These are phyloP conservation scores for Coemansia sp. DNA, from an alignment of 192 early-diverging fungal species.

Conservation along the genomic window DNA sequence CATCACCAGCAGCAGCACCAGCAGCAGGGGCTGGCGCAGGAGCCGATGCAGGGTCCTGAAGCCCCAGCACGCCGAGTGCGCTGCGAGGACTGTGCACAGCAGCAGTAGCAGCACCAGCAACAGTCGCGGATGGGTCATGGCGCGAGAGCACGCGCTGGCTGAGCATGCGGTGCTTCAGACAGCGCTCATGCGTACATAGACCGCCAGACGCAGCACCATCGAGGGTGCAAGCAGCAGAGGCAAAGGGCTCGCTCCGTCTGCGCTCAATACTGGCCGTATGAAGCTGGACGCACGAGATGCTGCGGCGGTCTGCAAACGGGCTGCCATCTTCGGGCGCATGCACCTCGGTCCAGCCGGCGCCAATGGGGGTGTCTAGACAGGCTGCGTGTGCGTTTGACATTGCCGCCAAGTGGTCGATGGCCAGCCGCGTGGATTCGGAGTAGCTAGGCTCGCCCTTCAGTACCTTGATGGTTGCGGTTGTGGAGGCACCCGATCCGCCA, in stretches of 20 bases:
- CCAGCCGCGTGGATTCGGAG: slow-evolving; percentile 39
- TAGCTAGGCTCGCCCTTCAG: slow-evolving; percentile 31
- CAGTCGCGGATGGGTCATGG: no score
- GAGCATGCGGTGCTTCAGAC: slow-evolving; percentile 31
- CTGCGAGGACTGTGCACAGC: neutral
- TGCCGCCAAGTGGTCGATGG: slow-evolving; percentile 31
- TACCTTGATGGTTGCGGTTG: slow-evolving; percentile 10
- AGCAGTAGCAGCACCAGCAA: neutral
- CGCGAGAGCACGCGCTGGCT: slow-evolving; percentile 17
- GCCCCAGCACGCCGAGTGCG: neutral
- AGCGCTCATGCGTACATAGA: slow-evolving; percentile 12
- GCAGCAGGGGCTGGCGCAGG: neutral
- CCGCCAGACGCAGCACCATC: neutral
- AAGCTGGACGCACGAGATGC: slow-evolving; percentile 11
- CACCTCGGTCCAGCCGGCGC: slow-evolving; percentile 4
- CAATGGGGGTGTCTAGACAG: neutral
- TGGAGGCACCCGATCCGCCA: no score
- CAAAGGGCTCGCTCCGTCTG: slow-evolving; percentile 39
- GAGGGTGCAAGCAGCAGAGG: neutral
- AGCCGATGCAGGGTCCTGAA: neutral
- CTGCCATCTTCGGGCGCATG: neutral
- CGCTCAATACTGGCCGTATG: slow-evolving; percentile 6
- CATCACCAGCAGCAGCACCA: neutral
- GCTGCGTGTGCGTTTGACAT: slow-evolving; percentile 9
- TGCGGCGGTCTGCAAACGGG: slow-evolving; percentile 11